Conservation (phyloP, 75 land plant species). For the Pinus tabuliformis region DNA sequence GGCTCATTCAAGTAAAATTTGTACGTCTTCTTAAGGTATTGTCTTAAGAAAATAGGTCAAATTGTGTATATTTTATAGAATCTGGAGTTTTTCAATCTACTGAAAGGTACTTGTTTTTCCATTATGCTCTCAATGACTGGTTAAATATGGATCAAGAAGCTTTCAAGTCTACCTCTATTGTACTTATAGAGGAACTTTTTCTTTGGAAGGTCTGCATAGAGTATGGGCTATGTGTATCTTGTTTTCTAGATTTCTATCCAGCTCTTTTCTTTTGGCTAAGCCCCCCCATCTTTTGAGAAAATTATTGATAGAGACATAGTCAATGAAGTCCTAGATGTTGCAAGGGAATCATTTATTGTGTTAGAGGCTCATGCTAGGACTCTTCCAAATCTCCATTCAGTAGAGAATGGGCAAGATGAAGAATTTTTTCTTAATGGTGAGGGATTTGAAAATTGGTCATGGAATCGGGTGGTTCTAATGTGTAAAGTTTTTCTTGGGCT, state of each 20-base stretch:
- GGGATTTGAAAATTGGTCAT: slow-evolving; percentile 55
- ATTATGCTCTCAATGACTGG: slow-evolving; percentile 38
- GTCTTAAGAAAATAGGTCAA: no score
- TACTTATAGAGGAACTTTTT: slow-evolving; percentile 73
- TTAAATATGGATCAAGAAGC: slow-evolving; percentile 40
- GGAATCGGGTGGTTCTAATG: slow-evolving; percentile 72
- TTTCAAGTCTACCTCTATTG: slow-evolving; percentile 35
- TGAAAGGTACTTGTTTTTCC: slow-evolving; percentile 45
- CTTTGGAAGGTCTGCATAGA: slow-evolving; percentile 86
- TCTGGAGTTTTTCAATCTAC: no score
- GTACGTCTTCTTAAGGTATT: no score
- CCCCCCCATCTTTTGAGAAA: no score
- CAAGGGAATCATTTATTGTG: slow-evolving; percentile 66
- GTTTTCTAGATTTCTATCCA: no score
- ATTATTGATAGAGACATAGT: no score
- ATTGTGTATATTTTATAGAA: no score
- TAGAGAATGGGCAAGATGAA: slow-evolving; percentile 11
- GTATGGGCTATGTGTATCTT: no score
- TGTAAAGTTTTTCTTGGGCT: slow-evolving; percentile 68
- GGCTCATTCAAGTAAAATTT: no score
- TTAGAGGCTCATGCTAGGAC: slow-evolving; percentile 55
- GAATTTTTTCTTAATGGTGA: slow-evolving; percentile 4
- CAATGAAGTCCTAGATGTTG: no score
- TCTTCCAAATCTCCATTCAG: slow-evolving; percentile 57
- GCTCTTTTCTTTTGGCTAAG: no score